Conservation (phyloP, 768 basidiomycete genomes). For the Cystofilobasidium capitatum region DNA sequence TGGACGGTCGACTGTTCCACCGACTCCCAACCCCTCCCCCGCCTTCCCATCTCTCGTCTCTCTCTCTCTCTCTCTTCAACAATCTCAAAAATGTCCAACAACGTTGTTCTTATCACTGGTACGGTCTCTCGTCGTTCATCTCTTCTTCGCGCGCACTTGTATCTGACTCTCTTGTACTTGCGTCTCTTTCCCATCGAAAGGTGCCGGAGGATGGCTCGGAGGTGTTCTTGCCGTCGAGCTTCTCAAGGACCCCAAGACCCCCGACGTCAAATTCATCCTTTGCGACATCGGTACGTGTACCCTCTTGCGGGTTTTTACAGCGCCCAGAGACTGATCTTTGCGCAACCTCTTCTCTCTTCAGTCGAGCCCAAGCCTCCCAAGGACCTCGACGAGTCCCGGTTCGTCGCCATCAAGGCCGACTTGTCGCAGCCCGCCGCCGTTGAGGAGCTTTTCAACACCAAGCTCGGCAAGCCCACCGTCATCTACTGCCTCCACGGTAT, state of each 20-base stretch:
- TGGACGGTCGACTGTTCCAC: background rate
- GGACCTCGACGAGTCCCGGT: conserved; percentile 30
- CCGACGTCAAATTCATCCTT: conserved; percentile 3
- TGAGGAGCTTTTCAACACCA: conserved; percentile 35
- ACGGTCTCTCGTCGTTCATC: too few relatives aligned
- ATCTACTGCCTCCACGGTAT: conserved; percentile 43
- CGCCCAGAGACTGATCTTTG: too few relatives aligned
- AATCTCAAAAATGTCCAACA: background rate
- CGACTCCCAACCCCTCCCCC: too few relatives aligned
- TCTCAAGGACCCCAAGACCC: conserved; percentile 14
- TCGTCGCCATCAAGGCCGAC: conserved; percentile 37
- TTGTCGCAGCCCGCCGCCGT: conserved; percentile 33
- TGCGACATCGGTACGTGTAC: conserved; percentile 7
- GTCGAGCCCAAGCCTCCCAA: conserved; percentile 39
- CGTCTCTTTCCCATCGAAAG: background rate
- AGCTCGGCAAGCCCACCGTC: conserved; percentile 37
- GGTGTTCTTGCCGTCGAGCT: conserved; percentile 8
- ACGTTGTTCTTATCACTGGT: conserved; percentile 2
- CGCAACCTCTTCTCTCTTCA: conserved; percentile 7
- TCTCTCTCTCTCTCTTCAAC: background rate
- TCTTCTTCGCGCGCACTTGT: background rate
- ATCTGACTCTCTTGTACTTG: background rate
- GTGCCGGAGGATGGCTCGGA: conserved; percentile 8
- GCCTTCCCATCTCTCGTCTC: too few relatives aligned
- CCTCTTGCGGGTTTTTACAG: too few relatives aligned